These are phyloP conservation scores for Aspergillus aculeatinus DNA, from an alignment of 2,329 filamentous ascomycete species.

Conservation along the genomic window DNA sequence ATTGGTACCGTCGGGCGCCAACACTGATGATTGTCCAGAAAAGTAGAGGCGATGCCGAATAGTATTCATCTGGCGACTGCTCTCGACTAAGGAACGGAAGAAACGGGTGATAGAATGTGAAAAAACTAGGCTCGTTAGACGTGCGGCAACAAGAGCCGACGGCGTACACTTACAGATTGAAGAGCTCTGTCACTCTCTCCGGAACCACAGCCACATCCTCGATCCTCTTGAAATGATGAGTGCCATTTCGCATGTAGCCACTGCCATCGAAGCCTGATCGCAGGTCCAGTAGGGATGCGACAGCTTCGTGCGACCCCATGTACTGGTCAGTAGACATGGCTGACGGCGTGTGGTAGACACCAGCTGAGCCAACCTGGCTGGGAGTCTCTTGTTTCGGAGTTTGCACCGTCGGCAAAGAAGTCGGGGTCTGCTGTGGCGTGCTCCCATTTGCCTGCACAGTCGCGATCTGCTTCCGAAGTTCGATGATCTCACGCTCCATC, in stretches of 20 bases:
- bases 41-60: conserved; percentile 59
- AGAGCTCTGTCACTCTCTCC: conserved; percentile 47
- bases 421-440: conserved; percentile 23
- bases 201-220: conserved; percentile 49
- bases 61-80: conserved; percentile 57
- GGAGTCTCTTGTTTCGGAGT: conserved; percentile 40
- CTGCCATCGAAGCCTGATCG: conserved; percentile 48
- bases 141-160: background rate
- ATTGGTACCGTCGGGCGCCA: conserved; percentile 59
- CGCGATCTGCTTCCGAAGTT: conserved; percentile 50
- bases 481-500: conserved; percentile 60
- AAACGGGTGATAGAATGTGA: conserved; percentile 63
- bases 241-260: conserved; percentile 50
- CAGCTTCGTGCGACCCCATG: conserved; percentile 51
- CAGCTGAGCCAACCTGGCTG: conserved; percentile 34
- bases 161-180: conserved; percentile 40
- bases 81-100: conserved; percentile 61
- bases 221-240: conserved; percentile 51
- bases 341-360: conserved; percentile 36
- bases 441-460: conserved; percentile 30
- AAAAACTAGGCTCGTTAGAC: conserved; percentile 54
- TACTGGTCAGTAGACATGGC: conserved; percentile 43
- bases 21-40: conserved; percentile 67
- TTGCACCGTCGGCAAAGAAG: conserved; percentile 25
- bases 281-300: conserved; percentile 51